Base-by-base conservation (phyloP, 495 filamentous ascomycete species). In the Podospora didyma region DNA sequence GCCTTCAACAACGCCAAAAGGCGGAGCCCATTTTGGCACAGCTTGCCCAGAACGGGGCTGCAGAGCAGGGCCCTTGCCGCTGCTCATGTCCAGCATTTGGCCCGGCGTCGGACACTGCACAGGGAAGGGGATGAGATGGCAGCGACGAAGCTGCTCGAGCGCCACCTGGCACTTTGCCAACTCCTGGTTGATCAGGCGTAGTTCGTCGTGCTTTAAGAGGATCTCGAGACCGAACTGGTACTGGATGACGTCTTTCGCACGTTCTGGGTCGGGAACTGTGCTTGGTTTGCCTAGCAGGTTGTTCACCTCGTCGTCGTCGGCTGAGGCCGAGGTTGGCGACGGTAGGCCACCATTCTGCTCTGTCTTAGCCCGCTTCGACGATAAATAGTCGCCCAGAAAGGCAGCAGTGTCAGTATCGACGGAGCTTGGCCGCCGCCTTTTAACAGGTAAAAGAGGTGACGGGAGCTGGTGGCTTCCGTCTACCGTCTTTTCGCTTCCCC, bases 161-260 rank as follows among this genome's bases (percentile, higher is more conserved):
- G 92, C 89, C 61, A 92, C 77, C 77, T 97, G 92, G 62, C 92
- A 96, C 77, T 96, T 96, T 62, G 90, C 92, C 58, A 97, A 82
- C 71, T 97, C 92, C 72, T 96, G 92, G 69, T 97, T 90, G 71
- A 98, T 96, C 55, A 96, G 79, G 16, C 91, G 89, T 23, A 97
- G 74, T 74, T 98, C 94, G 60, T 92, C 83, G 67, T 98, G 94
- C 76, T 97, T 98, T 62, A 96, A 73, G 53, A 97, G 75, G 42
- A 97, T 92, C 73, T 97, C 91, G 56, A 95, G 83, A 62, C 89
- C 87, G 70, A 98, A 85, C 71, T 97, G 89, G 41, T 87, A 81
- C 62, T 91, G 86, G 62, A 97, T 86, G 9, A 79, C 84, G 41
- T 94, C 85, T 61, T 82, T 86, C 52, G 90, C 75, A 44, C 66